Evolutionary conservation across 2,329 filamentous ascomycete species (phyloP).

Genomic region (Colletotrichum neosansevieriae): DNA sequence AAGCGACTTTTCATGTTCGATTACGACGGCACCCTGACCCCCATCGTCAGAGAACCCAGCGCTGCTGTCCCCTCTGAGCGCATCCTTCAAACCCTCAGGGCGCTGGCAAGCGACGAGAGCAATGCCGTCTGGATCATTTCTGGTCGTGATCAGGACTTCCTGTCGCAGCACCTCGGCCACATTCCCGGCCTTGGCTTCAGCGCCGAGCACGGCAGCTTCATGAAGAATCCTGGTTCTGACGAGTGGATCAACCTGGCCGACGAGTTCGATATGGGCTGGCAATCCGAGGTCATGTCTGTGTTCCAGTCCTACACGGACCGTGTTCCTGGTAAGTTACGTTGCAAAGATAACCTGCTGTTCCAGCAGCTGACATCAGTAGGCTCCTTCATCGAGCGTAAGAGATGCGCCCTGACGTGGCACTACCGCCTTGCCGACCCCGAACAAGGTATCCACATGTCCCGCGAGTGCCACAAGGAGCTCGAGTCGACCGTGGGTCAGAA

Average conservation of each 20-base stretch:
- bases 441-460: slow-evolving; percentile 82
- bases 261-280: slow-evolving; percentile 91
- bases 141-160: slow-evolving; percentile 90
- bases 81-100: slow-evolving; percentile 82
- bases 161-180: slow-evolving; percentile 92
- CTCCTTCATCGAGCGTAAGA: slow-evolving; percentile 93
- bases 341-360: too few species aligned
- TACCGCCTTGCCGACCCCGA: slow-evolving; percentile 93
- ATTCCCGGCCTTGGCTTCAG: slow-evolving; percentile 91
- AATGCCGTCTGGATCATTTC: slow-evolving; percentile 99
- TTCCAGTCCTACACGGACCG: slow-evolving; percentile 91
- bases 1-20: slow-evolving; percentile 98
- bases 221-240: slow-evolving; percentile 80
- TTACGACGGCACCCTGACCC: slow-evolving; percentile 96
- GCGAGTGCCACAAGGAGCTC: slow-evolving; percentile 84
- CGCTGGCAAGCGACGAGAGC: slow-evolving; percentile 80
- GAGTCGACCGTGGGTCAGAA: slow-evolving; percentile 80
- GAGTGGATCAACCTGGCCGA: slow-evolving; percentile 93
- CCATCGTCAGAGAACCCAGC: slow-evolving; percentile 92
- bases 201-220: slow-evolving; percentile 96
- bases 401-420: slow-evolving; percentile 96
- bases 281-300: slow-evolving; percentile 82
- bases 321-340: slow-evolving; percentile 74
- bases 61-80: slow-evolving; percentile 89
- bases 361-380: slow-evolving; percentile 59